Evolutionary conservation across 1,284 basidiomycete species (phyloP).

Genomic region (Rhizoctonia solani): DNA sequence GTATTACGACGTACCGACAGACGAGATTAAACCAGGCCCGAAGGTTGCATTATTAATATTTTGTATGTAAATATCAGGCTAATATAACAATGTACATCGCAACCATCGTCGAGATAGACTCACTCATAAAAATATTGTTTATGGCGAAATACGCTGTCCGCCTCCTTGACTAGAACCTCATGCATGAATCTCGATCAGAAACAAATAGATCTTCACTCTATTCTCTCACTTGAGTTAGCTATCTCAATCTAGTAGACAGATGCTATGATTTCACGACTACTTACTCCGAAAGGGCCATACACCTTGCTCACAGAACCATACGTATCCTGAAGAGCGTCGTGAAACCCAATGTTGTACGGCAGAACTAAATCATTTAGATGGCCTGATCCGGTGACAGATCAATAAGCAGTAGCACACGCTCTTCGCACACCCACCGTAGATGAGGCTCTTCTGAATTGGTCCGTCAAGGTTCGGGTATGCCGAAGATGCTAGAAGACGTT

Average conservation of each 20-base stretch:
- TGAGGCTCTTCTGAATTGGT: too few species aligned
- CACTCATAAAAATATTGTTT: neutral
- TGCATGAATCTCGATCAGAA: conserved; percentile 15
- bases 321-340: conserved; percentile 1
- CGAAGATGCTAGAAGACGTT: too few species aligned
- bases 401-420: too few species aligned
- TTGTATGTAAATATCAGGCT: too few species aligned
- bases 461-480: too few species aligned
- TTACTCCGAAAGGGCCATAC: conserved; percentile 9
- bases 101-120: neutral
- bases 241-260: neutral
- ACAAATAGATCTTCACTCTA: conserved; percentile 2
- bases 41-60: neutral
- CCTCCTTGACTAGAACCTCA: conserved; percentile 18
- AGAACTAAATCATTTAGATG: too few species aligned
- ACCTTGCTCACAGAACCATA: conserved; percentile 6
- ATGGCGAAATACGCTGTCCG: neutral
- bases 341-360: neutral
- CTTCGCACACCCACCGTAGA: too few species aligned
- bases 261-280: neutral
- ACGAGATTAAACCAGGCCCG: neutral
- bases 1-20: neutral
- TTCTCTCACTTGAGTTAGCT: neutral
- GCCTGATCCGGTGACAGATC: too few species aligned
- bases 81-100: neutral